phyloP scores from a whole-genome alignment of 306 rosid species.

The Leucaena leucocephala region DNA sequence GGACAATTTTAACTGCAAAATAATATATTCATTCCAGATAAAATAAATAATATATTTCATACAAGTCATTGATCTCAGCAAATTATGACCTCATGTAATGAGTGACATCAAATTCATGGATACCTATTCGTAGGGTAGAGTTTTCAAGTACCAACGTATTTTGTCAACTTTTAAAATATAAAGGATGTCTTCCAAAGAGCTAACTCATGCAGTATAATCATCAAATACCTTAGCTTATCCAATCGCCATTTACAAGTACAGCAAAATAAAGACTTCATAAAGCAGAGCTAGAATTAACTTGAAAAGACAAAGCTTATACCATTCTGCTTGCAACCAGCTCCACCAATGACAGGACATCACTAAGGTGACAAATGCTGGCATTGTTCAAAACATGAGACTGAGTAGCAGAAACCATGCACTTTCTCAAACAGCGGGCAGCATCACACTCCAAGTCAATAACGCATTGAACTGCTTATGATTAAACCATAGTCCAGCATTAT shows the following conservation, averaged over 20 bases:
- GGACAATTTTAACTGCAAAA: slow-evolving; percentile 12
- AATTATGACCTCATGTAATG: background rate
- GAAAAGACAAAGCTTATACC: slow-evolving; percentile 57
- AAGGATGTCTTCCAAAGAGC: slow-evolving; percentile 10
- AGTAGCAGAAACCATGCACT: slow-evolving; percentile 40
- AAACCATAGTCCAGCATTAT: slow-evolving; percentile 33
- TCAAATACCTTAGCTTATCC: slow-evolving; percentile 10
- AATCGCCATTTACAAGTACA: slow-evolving; percentile 7
- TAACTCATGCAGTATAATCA: background rate
- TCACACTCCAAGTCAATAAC: slow-evolving; percentile 35
- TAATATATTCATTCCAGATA: background rate
- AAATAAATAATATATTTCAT: background rate
- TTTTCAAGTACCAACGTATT: background rate
- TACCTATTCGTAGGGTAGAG: background rate
- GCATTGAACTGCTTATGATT: slow-evolving; percentile 28
- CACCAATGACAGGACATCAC: slow-evolving; percentile 70
- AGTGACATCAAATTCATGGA: background rate
- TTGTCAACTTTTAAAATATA: slow-evolving; percentile 6
- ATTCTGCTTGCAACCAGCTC: slow-evolving; percentile 71
- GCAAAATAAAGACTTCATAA: slow-evolving; percentile 27
- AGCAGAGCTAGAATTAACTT: slow-evolving; percentile 19
- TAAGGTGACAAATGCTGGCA: slow-evolving; percentile 45
- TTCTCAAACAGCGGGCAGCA: slow-evolving; percentile 46
- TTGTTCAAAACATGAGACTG: slow-evolving; percentile 35
- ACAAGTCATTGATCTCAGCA: background rate